phyloP scores from a whole-genome alignment of 2,329 filamentous ascomycete species.

The Pyricularia sp. region DNA sequence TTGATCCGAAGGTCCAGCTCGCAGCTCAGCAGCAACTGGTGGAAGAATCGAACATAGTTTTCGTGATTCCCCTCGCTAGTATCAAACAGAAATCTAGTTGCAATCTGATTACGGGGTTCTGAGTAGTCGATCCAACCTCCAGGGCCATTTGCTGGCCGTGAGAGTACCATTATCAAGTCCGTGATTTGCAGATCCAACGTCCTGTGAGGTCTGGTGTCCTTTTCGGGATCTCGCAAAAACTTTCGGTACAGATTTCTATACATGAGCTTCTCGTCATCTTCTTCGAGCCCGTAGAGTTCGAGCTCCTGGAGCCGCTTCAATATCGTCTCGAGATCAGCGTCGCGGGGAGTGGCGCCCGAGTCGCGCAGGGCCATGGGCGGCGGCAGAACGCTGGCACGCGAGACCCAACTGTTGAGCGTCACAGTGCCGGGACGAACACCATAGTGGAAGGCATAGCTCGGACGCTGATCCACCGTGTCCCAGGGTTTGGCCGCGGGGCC shows the following conservation, averaged over 20 bases:
- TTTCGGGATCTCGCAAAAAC: conserved; percentile 56
- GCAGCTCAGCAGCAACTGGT: conserved; percentile 61
- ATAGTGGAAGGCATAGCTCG: conserved; percentile 55
- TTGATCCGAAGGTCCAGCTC: conserved; percentile 61
- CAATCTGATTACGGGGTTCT: conserved; percentile 54
- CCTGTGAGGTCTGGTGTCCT: conserved; percentile 44
- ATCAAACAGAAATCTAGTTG: conserved; percentile 59
- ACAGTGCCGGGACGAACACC: conserved; percentile 56
- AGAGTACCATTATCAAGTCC: conserved; percentile 57
- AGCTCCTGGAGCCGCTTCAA: conserved; percentile 47
- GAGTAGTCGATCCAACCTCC: conserved; percentile 58
- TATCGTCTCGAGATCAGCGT: conserved; percentile 43
- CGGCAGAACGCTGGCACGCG: conserved; percentile 41
- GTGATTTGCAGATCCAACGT: conserved; percentile 58
- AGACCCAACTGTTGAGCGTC: conserved; percentile 57
- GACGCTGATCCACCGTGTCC: conserved; percentile 57
- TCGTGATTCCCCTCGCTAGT: conserved; percentile 39
- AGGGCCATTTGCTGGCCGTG: conserved; percentile 36
- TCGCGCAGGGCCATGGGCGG: conserved; percentile 45
- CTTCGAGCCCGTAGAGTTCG: conserved; percentile 37
- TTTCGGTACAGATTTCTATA: conserved; percentile 54
- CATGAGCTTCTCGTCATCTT: conserved; percentile 43
- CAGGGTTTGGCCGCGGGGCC: conserved; percentile 39
- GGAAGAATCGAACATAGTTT: conserved; percentile 56
- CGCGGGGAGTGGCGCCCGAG: conserved; percentile 43